Evolutionary conservation across 306 rosid genomes (phyloP).

Genomic region (Herpetospermum pedunculosum): DNA sequence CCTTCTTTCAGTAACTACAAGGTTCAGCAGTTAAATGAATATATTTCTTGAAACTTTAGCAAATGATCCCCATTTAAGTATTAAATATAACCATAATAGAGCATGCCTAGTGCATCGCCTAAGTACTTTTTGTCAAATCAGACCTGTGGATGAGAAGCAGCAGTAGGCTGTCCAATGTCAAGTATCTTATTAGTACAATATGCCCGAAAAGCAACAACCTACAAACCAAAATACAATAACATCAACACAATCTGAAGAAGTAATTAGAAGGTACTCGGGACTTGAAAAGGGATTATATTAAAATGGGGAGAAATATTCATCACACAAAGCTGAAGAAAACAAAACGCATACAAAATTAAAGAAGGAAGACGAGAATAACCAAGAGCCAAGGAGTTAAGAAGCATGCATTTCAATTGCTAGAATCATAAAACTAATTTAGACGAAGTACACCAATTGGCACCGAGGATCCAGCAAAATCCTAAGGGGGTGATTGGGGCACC

Average conservation of each 20-base stretch:
- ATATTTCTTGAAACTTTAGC: background rate
- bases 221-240: conserved; percentile 18
- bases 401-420: background rate
- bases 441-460: background rate
- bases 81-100: background rate
- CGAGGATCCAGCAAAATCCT: background rate
- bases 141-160: conserved; percentile 80
- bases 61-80: background rate
- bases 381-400: background rate
- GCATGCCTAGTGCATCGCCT: conserved; percentile 1
- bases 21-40: background rate
- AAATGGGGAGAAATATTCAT: background rate
- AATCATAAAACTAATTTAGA: background rate
- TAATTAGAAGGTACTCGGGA: background rate
- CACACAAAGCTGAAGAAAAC: background rate
- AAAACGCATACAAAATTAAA: background rate
- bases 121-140: background rate
- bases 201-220: conserved; percentile 39
- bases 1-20: conserved; percentile 65
- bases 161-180: conserved; percentile 87
- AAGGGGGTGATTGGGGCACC: too few species aligned
- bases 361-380: background rate
- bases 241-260: background rate
- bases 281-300: background rate
- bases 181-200: conserved; percentile 30